These are phyloP conservation scores for Boletales sp. DNA, from an alignment of 768 basidiomycete species.

Conservation along the genomic window DNA sequence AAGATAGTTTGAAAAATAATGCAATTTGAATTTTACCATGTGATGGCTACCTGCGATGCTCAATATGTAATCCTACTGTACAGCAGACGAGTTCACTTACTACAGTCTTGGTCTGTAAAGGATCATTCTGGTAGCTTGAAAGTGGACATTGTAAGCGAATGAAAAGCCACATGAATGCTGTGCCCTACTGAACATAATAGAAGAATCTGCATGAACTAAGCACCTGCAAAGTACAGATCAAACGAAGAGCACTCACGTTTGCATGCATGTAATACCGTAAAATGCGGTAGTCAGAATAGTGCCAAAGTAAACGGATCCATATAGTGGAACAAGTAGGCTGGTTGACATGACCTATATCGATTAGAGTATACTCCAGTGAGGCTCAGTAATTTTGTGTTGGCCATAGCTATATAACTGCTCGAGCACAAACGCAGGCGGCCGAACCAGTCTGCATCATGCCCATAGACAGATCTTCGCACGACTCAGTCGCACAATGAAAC, in stretches of 20 bases:
- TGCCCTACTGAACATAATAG: constrained; percentile 1
- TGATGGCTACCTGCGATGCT: not conserved
- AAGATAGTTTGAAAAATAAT: not conserved
- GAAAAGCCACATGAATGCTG: too few relatives aligned
- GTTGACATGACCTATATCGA: too few relatives aligned
- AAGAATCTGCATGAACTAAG: not conserved
- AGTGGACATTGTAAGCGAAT: not conserved
- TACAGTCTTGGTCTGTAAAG: not conserved
- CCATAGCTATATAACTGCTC: too few relatives aligned
- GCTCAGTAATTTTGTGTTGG: too few relatives aligned
- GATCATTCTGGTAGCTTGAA: not conserved
- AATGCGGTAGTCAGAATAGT: not conserved
- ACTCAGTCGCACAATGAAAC: too few relatives aligned
- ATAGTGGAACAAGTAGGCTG: too few relatives aligned
- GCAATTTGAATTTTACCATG: not conserved
- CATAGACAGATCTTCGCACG: too few relatives aligned
- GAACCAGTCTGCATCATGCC: too few relatives aligned
- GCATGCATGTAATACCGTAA: constrained; percentile 1
- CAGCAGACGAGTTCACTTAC: not conserved
- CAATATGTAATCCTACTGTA: not conserved
- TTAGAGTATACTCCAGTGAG: too few relatives aligned
- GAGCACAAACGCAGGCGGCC: too few relatives aligned
- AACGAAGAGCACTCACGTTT: not conserved
- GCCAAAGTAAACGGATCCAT: not conserved
- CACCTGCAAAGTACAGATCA: not conserved